Conservation (phyloP, 768 basidiomycete genomes). For the Pleurotus platypus region DNA sequence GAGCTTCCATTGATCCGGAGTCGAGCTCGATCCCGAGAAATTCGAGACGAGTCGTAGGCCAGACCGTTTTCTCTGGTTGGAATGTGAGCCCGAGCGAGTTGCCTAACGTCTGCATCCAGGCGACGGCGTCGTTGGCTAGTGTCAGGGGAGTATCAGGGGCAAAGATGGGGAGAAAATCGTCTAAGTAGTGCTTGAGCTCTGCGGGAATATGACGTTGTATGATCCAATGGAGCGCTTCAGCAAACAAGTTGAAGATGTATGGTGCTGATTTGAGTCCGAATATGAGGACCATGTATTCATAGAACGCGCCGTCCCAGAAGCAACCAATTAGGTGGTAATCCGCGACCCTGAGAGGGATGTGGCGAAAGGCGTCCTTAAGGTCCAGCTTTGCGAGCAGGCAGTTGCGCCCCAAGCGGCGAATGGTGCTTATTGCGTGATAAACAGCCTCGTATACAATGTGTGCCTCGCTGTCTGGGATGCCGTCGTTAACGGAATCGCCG, state of each 20-base stretch:
- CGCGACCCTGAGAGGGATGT: constrained; percentile 13
- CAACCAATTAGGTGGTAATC: constrained; percentile 19
- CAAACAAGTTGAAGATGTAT: no score
- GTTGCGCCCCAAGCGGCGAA: no score
- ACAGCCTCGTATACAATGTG: no score
- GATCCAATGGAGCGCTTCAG: neutral
- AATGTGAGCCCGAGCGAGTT: constrained; percentile 25
- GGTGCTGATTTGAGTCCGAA: constrained; percentile 28
- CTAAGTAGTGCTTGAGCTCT: constrained; percentile 27
- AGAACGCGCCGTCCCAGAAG: neutral
- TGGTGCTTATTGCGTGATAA: no score
- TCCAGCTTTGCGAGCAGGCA: no score
- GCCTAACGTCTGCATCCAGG: constrained; percentile 26
- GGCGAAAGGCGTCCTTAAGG: constrained; percentile 14
- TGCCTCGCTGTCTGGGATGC: no score
- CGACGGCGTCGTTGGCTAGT: constrained; percentile 14
- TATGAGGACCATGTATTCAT: constrained; percentile 14
- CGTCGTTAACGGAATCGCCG: no score
- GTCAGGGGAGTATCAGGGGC: constrained; percentile 1
- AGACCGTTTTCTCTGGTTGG: constrained; percentile 21
- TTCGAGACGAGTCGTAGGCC: constrained; percentile 12
- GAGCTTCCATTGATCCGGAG: constrained; percentile 25
- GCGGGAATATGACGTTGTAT: constrained; percentile 29
- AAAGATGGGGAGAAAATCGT: constrained; percentile 30
- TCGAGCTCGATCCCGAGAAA: neutral